phyloP scores from a whole-genome alignment of 78 protist species.

The Dictyostelium capitatum region DNA sequence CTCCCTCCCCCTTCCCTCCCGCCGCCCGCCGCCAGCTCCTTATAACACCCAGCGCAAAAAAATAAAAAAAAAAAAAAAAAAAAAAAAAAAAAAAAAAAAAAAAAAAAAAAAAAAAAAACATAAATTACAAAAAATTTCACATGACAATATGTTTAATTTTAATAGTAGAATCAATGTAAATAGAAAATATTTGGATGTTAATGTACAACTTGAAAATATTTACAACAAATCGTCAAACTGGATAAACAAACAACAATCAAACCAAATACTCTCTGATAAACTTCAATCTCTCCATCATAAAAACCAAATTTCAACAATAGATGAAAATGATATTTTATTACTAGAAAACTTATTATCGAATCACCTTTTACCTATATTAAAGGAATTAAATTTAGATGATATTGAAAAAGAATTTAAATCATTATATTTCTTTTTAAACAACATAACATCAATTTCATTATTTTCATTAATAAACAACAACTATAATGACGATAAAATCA shows the following conservation, averaged over 20 bases:
- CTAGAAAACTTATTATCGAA: neutral
- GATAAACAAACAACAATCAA: neutral
- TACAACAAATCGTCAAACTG: neutral
- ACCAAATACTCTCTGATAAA: too few species aligned
- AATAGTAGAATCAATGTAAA: neutral
- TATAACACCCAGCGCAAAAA: too few species aligned
- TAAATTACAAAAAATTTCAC: too few species aligned
- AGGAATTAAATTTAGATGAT: neutral
- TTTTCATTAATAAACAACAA: neutral
- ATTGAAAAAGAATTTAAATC: constrained; percentile 2
- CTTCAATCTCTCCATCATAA: too few species aligned
- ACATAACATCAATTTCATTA: constrained; percentile 7
- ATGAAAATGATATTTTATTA: neutral
- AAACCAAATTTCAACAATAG: neutral
- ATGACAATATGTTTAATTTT: neutral
- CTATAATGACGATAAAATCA: neutral
- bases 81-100: too few species aligned
- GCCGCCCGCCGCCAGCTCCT: too few species aligned
- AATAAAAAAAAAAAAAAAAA: too few species aligned
- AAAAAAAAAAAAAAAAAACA: too few species aligned
- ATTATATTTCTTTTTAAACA: neutral
- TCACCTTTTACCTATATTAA: neutral
- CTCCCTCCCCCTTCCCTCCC: too few species aligned
- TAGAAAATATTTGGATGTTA: neutral
- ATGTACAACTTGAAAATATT: neutral